These are phyloP conservation scores for Penicillium hesseltinei DNA, from an alignment of 2,329 filamentous ascomycete genomes.

Conservation along the genomic window DNA sequence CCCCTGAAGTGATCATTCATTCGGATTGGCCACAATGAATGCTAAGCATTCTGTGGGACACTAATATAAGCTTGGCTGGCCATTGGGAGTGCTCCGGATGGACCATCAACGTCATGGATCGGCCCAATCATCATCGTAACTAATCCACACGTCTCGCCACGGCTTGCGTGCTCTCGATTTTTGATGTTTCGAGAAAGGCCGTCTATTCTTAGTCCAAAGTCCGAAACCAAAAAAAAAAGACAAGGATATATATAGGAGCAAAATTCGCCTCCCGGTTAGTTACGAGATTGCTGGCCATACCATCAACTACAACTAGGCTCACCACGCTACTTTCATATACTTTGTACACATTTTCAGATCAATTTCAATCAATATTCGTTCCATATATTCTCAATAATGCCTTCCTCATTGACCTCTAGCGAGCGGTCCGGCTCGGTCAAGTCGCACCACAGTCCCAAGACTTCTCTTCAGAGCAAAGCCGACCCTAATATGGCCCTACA, in stretches of 20 bases:
- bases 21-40: constrained; percentile 16
- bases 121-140: constrained; percentile 14
- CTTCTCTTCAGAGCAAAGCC: constrained; percentile 67
- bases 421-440: constrained; percentile 25
- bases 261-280: neutral
- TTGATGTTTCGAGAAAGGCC: neutral
- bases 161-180: constrained; percentile 17
- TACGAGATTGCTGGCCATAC: neutral
- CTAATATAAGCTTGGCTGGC: constrained; percentile 6
- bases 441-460: constrained; percentile 24
- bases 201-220: constrained; percentile 20
- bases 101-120: constrained; percentile 21
- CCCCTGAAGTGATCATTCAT: neutral
- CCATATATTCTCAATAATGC: constrained; percentile 12
- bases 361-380: neutral
- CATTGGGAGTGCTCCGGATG: constrained; percentile 10
- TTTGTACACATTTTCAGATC: neutral
- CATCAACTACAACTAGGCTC: neutral
- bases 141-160: constrained; percentile 17
- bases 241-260: neutral
- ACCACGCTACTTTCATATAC: neutral
- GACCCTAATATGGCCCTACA: constrained; percentile 81
- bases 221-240: neutral
- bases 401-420: constrained; percentile 22
- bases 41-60: constrained; percentile 23